Conservation (phyloP, 2,329 filamentous ascomycete species). For the Blumeriella jaapii region DNA sequence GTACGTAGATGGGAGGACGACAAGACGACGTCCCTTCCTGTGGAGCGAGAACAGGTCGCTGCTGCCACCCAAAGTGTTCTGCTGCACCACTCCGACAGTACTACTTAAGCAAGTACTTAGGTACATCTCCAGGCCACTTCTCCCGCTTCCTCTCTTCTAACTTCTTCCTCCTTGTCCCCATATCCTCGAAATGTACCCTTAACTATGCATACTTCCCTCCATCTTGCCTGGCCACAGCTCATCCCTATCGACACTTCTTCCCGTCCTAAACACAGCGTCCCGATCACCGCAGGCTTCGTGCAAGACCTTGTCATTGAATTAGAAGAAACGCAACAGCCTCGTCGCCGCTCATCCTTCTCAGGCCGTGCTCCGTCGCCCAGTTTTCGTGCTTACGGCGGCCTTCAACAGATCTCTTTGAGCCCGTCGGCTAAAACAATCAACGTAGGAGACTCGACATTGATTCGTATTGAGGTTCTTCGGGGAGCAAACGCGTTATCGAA, state of each 20-base stretch:
- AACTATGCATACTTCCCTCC: slow-evolving; percentile 10
- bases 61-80: too few species aligned
- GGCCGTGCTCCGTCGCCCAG: background rate
- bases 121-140: background rate
- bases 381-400: slow-evolving; percentile 1
- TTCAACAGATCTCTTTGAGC: background rate
- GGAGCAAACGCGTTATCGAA: background rate
- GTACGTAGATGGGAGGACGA: too few species aligned
- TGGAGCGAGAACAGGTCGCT: too few species aligned
- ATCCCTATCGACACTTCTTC: slow-evolving; percentile 5
- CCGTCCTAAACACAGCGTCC: slow-evolving; percentile 1
- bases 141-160: background rate
- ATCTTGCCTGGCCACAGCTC: slow-evolving; percentile 10
- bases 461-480: background rate
- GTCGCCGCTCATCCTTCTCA: slow-evolving; percentile 3
- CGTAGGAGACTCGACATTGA: background rate
- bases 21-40: too few species aligned
- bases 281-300: slow-evolving; percentile 1
- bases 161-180: background rate
- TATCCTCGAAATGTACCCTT: slow-evolving; percentile 7
- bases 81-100: too few species aligned
- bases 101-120: too few species aligned
- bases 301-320: slow-evolving; percentile 1
- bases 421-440: background rate
- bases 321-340: slow-evolving; percentile 1